Base-by-base conservation (phyloP, 2,329 filamentous ascomycete species). In the Neobulgaria alba region DNA sequence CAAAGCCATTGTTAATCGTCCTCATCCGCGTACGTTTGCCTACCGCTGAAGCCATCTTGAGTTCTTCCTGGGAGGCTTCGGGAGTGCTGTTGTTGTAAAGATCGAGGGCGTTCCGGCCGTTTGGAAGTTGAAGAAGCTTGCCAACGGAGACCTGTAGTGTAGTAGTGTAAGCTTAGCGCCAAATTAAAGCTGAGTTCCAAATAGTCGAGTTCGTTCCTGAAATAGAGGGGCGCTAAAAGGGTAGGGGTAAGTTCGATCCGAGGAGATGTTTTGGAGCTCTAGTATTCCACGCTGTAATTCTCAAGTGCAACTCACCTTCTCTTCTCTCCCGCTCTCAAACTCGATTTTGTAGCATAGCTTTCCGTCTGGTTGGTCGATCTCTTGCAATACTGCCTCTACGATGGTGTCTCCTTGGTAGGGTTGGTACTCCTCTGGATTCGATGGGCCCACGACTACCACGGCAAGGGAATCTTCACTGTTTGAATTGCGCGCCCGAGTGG, bases 91-190 rank as follows among this genome's bases (percentile, higher is more conserved):
- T 23, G 10, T 63, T 58, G 50, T 65, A 71, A 12, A 58, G 49
- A 26, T 66, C 54, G 16, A 75, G 57, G 14, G 69, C 68, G 45
- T 61, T 59, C 34, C 59, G 52, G 14, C 72, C 72, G 54, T 72
- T 69, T 8, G 63, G 56, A 19, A 69, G 59, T 2, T 57, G 46
- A 10, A 70, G 48, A 3, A 75, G 58, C 21, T 66, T 56, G 23
- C 68, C 59, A 21, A 68, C 65, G 10, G 62, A 51, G 9, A 73
- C 57, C 72, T 75, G 33, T 29, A 29, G 10, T n/a, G n/a, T n/a
- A n/a, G n/a, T n/a, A n/a, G n/a, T n/a, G n/a, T n/a, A n/a, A n/a
- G n/a, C n/a, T n/a, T n/a, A n/a, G n/a, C n/a, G n/a, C n/a, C n/a
- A n/a, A n/a, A n/a, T n/a, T n/a, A n/a, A n/a, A n/a, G n/a, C n/a